Conservation (phyloP, 116 monocot species). For the Papilionanthe hybrid region DNA sequence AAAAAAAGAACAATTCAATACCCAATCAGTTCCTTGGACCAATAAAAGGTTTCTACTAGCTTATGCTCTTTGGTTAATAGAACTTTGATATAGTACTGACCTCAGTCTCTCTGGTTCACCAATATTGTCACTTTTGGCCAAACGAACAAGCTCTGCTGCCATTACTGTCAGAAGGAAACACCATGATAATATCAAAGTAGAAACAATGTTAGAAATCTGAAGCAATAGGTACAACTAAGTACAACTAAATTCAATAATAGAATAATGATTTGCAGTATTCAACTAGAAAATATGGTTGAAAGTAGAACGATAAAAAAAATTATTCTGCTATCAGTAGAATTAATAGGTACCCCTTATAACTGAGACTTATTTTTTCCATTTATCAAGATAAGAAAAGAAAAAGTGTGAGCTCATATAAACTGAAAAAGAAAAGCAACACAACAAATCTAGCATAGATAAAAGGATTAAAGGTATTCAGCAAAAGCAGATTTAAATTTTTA, state of each 20-base stretch:
- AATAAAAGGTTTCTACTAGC: not conserved
- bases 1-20: not conserved
- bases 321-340: not conserved
- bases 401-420: not conserved
- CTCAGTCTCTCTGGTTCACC: conserved; percentile 79
- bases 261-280: not conserved
- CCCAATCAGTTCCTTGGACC: not conserved
- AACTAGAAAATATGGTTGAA: not conserved
- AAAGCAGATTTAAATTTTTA: not conserved
- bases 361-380: not conserved
- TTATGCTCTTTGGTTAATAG: not conserved
- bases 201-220: not conserved
- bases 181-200: not conserved
- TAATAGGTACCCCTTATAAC: not conserved
- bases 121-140: conserved; percentile 44
- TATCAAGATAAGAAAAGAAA: not conserved
- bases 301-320: not conserved
- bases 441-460: not conserved
- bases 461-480: not conserved
- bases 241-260: not conserved
- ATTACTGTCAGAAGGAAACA: conserved; percentile 51
- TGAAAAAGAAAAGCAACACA: not conserved
- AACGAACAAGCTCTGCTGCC: conserved; percentile 90
- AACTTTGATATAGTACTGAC: conserved; percentile 30
- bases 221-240: not conserved